Evolutionary conservation across 495 filamentous ascomycete genomes (phyloP).

Genomic region (Neurospora sp.): DNA sequence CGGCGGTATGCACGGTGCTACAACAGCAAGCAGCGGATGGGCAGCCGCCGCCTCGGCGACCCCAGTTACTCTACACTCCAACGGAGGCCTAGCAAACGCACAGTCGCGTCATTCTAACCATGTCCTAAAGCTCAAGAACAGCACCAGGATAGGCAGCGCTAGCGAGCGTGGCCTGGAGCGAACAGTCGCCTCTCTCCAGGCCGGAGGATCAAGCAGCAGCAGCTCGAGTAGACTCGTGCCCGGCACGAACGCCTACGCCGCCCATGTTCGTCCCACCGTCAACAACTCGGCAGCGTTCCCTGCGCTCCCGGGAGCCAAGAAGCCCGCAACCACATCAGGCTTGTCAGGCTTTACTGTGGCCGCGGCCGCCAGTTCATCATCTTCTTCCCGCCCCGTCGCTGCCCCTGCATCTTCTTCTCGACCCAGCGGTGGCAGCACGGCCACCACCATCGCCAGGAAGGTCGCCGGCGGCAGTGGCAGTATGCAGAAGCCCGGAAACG

Average conservation of each 20-base stretch:
- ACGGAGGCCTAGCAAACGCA: constrained; percentile 24
- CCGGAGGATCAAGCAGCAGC: constrained; percentile 35
- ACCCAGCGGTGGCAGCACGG: constrained; percentile 13
- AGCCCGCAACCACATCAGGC: constrained; percentile 31
- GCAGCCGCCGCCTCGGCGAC: constrained; percentile 38
- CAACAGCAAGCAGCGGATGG: constrained; percentile 40
- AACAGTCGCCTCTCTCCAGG: constrained; percentile 35
- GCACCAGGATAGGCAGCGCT: constrained; percentile 27
- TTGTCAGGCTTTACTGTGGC: constrained; percentile 23
- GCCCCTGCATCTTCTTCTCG: not conserved
- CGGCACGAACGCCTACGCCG: constrained; percentile 27
- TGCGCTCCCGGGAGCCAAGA: constrained; percentile 32
- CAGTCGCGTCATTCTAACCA: constrained; percentile 26
- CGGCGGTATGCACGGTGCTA: constrained; percentile 44
- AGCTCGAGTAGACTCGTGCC: constrained; percentile 31
- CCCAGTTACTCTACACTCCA: constrained; percentile 12
- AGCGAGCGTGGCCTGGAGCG: constrained; percentile 1
- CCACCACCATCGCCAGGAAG: constrained; percentile 2
- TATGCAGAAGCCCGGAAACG: constrained; percentile 8
- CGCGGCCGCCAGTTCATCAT: not conserved
- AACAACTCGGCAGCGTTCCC: constrained; percentile 23
- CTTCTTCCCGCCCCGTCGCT: not conserved
- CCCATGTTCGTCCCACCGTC: constrained; percentile 30
- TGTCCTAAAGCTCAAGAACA: constrained; percentile 40
- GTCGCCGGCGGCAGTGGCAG: constrained; percentile 1